These are phyloP conservation scores for Sporothrix variecibatus DNA, from an alignment of 2,329 filamentous ascomycete genomes.

Conservation along the genomic window DNA sequence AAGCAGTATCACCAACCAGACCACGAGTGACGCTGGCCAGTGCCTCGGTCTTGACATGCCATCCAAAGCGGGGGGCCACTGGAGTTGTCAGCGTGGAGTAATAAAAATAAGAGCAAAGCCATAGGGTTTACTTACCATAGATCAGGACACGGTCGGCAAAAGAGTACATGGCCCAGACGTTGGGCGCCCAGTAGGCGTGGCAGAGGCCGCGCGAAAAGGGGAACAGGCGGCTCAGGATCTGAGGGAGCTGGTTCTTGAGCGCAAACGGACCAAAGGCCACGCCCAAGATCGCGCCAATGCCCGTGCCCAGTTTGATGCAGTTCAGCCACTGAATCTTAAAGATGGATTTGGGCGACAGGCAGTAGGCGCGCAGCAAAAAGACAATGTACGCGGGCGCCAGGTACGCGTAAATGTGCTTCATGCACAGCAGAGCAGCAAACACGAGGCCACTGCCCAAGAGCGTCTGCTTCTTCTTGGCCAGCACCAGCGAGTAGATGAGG, in stretches of 20 bases:
- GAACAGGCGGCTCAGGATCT: constrained; percentile 82
- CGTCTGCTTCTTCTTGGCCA: constrained; percentile 74
- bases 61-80: constrained; percentile 80
- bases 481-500: constrained; percentile 79
- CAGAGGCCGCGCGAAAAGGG: constrained; percentile 92
- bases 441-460: constrained; percentile 76
- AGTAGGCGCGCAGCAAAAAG: constrained; percentile 86
- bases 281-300: constrained; percentile 70
- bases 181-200: constrained; percentile 98
- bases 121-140: constrained; percentile 59
- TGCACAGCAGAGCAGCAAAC: constrained; percentile 83
- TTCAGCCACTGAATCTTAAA: constrained; percentile 77
- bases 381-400: constrained; percentile 95
- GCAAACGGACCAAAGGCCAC: constrained; percentile 90
- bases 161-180: constrained; percentile 95
- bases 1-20: constrained; percentile 88
- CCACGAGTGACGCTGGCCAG: constrained; percentile 89
- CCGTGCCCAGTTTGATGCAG: constrained; percentile 76
- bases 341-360: constrained; percentile 74
- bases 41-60: constrained; percentile 72
- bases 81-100: constrained; percentile 32
- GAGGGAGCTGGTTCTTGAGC: constrained; percentile 76
- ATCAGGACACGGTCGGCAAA: constrained; percentile 85
- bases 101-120: neutral
- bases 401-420: constrained; percentile 99